Evolutionary conservation across 2,329 filamentous ascomycete genomes (phyloP).

Genomic region (Aspergillus jensenii): DNA sequence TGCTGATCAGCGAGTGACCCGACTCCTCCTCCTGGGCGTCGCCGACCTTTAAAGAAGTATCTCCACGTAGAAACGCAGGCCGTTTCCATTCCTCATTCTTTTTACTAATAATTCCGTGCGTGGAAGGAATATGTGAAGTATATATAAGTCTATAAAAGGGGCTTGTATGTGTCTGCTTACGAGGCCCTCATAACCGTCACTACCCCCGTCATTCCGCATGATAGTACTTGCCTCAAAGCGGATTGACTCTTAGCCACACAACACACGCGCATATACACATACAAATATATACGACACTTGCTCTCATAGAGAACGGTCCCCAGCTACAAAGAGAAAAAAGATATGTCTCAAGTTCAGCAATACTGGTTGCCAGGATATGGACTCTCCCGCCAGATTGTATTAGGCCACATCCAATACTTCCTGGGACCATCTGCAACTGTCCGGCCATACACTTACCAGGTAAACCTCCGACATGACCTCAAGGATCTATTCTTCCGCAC

Average conservation of each 20-base stretch:
- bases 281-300: neutral
- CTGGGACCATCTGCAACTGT: slow-evolving; percentile 48
- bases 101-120: slow-evolving; percentile 16
- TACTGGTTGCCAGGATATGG: slow-evolving; percentile 52
- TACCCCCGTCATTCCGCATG: neutral
- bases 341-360: slow-evolving; percentile 41
- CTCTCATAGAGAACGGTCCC: neutral
- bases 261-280: neutral
- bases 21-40: slow-evolving; percentile 10
- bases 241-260: slow-evolving; percentile 3
- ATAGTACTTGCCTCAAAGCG: neutral
- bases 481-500: slow-evolving; percentile 1
- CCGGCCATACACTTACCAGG: slow-evolving; percentile 50
- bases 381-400: slow-evolving; percentile 50
- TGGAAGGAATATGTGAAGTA: slow-evolving; percentile 8
- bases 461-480: slow-evolving; percentile 23
- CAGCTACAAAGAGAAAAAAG: neutral
- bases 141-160: slow-evolving; percentile 16
- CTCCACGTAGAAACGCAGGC: slow-evolving; percentile 11
- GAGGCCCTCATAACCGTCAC: slow-evolving; percentile 1
- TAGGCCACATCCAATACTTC: slow-evolving; percentile 50
- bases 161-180: slow-evolving; percentile 10
- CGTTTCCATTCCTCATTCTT: slow-evolving; percentile 8
- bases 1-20: slow-evolving; percentile 15
- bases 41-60: slow-evolving; percentile 7